Evolutionary conservation across 345 rosid species (phyloP).

Genomic region (Limnanthes douglasii): DNA sequence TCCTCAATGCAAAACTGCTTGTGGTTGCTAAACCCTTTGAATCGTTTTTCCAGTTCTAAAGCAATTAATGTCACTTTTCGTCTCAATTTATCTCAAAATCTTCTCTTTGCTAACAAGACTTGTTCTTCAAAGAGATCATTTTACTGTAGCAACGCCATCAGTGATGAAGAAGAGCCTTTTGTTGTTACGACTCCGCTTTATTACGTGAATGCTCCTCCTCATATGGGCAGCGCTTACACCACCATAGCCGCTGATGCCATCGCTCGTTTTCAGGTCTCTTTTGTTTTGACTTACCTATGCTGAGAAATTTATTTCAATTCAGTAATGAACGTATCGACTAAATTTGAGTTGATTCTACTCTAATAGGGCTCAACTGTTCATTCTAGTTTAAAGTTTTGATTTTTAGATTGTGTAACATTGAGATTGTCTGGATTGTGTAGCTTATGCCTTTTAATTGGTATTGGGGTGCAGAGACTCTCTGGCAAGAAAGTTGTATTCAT

Average conservation of each 20-base stretch:
- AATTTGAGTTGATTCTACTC: too few species aligned
- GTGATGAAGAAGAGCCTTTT: conserved; percentile 21
- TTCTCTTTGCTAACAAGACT: conserved; percentile 13
- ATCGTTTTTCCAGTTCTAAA: conserved; percentile 15
- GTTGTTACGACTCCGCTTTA: conserved; percentile 92
- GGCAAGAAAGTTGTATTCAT: conserved; percentile 74
- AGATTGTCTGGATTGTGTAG: too few species aligned
- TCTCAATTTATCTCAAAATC: conserved; percentile 21
- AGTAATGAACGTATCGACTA: too few species aligned
- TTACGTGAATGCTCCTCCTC: conserved; percentile 99
- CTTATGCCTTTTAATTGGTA: too few species aligned
- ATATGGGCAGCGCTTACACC: conserved; percentile 98
- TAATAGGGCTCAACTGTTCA: not conserved
- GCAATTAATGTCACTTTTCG: conserved; percentile 24
- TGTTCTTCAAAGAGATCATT: conserved; percentile 19
- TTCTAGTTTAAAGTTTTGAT: not conserved
- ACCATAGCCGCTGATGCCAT: conserved; percentile 94
- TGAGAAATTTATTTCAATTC: too few species aligned
- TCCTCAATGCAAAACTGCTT: conserved; percentile 39
- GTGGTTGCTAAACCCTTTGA: conserved; percentile 31
- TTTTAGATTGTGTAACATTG: not conserved
- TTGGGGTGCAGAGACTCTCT: conserved; percentile 61
- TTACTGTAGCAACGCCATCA: conserved; percentile 24
- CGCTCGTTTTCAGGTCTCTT: conserved; percentile 79
- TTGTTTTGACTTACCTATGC: too few species aligned